phyloP scores from a whole-genome alignment of 805 yeast species.

The Candida parachauliodes region DNA sequence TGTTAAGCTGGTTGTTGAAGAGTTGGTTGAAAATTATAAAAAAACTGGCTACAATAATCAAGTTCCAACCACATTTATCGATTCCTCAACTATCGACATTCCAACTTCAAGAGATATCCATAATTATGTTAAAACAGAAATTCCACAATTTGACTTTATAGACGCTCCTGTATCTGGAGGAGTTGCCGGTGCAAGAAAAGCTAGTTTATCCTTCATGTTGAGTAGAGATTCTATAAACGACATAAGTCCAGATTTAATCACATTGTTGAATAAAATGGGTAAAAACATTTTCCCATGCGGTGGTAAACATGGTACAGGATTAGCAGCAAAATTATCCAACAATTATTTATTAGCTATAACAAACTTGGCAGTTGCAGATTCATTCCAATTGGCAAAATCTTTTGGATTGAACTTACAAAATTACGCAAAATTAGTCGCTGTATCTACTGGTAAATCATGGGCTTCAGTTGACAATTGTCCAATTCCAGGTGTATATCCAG shows the following conservation, averaged over 20 bases:
- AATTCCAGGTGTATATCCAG: conserved; percentile 44
- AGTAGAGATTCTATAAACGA: conserved; percentile 30
- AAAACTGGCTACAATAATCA: conserved; percentile 6
- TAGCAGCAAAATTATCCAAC: conserved; percentile 53
- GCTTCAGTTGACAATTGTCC: conserved; percentile 54
- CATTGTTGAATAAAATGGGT: conserved; percentile 42
- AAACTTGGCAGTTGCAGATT: conserved; percentile 53
- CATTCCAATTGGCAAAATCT: conserved; percentile 49
- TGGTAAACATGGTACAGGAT: conserved; percentile 44
- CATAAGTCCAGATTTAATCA: conserved; percentile 28
- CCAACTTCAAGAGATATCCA: conserved; percentile 43
- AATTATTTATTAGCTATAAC: conserved; percentile 52
- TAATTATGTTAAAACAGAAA: conserved; percentile 24
- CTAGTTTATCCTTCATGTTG: conserved; percentile 50
- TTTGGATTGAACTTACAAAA: conserved; percentile 44
- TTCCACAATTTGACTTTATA: conserved; percentile 41
- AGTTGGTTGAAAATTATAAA: conserved; percentile 32
- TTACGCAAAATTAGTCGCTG: conserved; percentile 48
- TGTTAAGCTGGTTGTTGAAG: conserved; percentile 38
- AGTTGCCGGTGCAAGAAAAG: conserved; percentile 50
- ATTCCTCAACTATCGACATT: conserved; percentile 51
- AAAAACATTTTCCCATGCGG: conserved; percentile 48
- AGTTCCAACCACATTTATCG: conserved; percentile 31
- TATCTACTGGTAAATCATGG: conserved; percentile 54
- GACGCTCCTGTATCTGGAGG: conserved; percentile 60